These are phyloP conservation scores for Lagenaria siceraria DNA, from an alignment of 306 rosid genomes.

Conservation along the genomic window DNA sequence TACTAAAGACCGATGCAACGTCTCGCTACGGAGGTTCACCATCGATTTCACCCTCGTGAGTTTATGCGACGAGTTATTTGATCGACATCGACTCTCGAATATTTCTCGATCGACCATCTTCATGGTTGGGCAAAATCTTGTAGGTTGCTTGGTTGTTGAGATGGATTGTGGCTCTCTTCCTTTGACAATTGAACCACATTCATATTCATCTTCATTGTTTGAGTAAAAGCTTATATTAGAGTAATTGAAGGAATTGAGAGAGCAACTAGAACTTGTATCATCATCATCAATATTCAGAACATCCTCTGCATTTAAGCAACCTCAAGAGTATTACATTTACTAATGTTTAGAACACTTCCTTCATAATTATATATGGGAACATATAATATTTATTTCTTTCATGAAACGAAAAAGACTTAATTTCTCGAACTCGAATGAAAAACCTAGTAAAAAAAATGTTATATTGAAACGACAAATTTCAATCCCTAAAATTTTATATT, in stretches of 20 bases:
- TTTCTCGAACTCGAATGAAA: not conserved
- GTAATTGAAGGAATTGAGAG: constrained; percentile 45
- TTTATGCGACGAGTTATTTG: not conserved
- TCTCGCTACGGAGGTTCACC: constrained; percentile 37
- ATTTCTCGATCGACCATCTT: not conserved
- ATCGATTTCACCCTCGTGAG: constrained; percentile 27
- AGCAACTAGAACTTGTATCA: constrained; percentile 44
- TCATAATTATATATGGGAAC: not conserved
- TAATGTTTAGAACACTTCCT: not conserved
- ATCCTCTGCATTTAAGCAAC: constrained; percentile 23
- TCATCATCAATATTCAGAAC: constrained; percentile 14
- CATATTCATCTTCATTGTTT: constrained; percentile 28
- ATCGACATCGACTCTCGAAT: not conserved
- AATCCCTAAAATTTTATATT: no score
- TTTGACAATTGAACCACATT: constrained; percentile 6
- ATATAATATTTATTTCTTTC: not conserved
- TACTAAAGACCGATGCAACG: constrained; percentile 39
- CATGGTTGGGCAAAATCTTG: constrained; percentile 59
- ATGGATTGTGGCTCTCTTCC: constrained; percentile 11
- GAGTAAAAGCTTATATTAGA: constrained; percentile 32
- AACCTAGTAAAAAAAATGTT: not conserved
- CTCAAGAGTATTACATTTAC: not conserved
- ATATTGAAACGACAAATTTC: no score
- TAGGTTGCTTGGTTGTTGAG: constrained; percentile 22
- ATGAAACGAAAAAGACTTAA: not conserved